Evolutionary conservation across 2,329 filamentous ascomycete species (phyloP), one percentile per base, ranked within the genome.

Genomic region (Taxawa tesnikishii): DNA sequence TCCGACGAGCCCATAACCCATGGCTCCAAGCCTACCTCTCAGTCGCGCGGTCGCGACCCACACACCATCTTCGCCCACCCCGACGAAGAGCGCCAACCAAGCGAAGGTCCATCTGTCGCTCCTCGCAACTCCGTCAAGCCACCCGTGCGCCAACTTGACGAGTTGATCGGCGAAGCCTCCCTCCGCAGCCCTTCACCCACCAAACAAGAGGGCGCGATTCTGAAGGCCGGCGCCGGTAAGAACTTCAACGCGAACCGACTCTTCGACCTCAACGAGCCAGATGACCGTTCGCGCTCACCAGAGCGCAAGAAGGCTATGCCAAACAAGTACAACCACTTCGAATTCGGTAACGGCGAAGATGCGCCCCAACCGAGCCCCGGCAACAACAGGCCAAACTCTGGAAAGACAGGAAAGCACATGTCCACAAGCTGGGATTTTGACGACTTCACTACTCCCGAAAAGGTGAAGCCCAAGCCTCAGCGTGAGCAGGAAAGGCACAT

Each of bases 391-490:
- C 44, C 40, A 23, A 39, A 16, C 36, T 45, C 36, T 24, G 42
- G 38, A 32, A 53, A 42, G 36, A 40, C 37, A 36, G 34, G 37
- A 46, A 51, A 26, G 60, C 77, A 83, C 51, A 63, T 68, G 37
- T 75, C 75, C 41, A n/a, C n/a, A n/a, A 78, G 83, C 40, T 94
- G 88, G 85, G 75, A 75, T 29, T 96, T 96, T 55, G 74, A 83
- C 39, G 85, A 94, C 58, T 93, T 93, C 47, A 63, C 65, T 11
- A 94, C 87, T 1, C 88, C 88, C 0, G 70, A 79, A 42, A 94
- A 93, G 65, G 64, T 73, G 29, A 66, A 70, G 4, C 60, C 67
- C 28, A 81, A 79, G 54, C 54, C 70, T 32, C 70, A 76, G 38
- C 62, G 68, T 24, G 73, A 84, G 49, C 76, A 90, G 39, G 69